Conservation (phyloP, 2,329 filamentous ascomycete genomes). For the Blastomyces percursus region DNA sequence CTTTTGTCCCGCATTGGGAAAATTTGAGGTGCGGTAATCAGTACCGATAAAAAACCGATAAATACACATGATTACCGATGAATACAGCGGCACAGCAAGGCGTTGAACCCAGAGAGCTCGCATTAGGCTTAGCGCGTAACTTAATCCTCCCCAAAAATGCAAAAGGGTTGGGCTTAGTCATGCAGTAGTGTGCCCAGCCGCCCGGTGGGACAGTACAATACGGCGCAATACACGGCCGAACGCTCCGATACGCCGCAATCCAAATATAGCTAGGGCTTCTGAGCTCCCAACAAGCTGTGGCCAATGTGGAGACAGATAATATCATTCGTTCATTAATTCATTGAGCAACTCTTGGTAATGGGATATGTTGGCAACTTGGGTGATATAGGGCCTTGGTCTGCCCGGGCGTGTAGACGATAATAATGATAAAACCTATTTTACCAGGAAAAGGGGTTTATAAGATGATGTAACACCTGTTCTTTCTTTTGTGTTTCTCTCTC, state of each 20-base stretch:
- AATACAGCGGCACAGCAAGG: conserved; percentile 5
- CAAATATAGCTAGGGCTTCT: not conserved
- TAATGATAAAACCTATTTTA: not conserved
- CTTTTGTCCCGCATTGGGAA: not conserved
- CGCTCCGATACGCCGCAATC: not conserved
- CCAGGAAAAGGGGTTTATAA: too few relatives aligned
- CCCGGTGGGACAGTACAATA: conserved; percentile 7
- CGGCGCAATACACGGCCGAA: not conserved
- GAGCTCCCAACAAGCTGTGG: not conserved
- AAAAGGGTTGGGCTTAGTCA: conserved; percentile 27
- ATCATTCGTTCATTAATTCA: not conserved
- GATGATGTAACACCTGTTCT: too few relatives aligned
- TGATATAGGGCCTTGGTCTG: not conserved
- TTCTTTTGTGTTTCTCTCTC: too few relatives aligned
- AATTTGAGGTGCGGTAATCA: not conserved
- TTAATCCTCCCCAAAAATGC: conserved; percentile 23
- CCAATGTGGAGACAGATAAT: not conserved
- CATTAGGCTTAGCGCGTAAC: conserved; percentile 25
- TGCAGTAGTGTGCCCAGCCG: conserved; percentile 7
- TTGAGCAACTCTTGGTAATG: too few relatives aligned
- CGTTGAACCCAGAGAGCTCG: conserved; percentile 24
- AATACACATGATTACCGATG: not conserved
- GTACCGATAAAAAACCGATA: not conserved
- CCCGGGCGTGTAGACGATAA: not conserved
- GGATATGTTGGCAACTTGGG: not conserved